These are phyloP conservation scores for Paecilomyces fulvus DNA, from an alignment of 2,329 filamentous ascomycete genomes.

Conservation along the genomic window DNA sequence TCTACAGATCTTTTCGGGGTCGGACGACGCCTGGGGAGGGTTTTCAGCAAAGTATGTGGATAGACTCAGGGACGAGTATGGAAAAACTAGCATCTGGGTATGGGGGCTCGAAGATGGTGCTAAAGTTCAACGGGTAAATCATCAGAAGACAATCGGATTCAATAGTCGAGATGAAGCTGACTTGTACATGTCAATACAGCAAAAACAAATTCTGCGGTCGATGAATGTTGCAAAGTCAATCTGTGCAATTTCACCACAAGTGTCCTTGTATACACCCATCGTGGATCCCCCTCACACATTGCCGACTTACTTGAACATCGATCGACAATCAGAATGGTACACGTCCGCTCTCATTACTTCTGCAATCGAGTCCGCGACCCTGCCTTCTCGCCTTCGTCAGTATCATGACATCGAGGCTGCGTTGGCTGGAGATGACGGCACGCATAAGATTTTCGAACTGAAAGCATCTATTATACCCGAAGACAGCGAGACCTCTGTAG, in stretches of 20 bases:
- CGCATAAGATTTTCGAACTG: conserved; percentile 68
- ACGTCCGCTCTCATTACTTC: conserved; percentile 66
- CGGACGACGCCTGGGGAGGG: conserved; percentile 75
- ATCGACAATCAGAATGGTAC: conserved; percentile 66
- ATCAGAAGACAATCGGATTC: background rate
- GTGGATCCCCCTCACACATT: conserved; percentile 50
- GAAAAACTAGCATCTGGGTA: conserved; percentile 77
- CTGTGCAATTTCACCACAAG: conserved; percentile 58
- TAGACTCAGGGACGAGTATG: conserved; percentile 77
- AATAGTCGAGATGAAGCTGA: conserved; percentile 6
- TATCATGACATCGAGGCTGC: conserved; percentile 30
- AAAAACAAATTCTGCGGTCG: conserved; percentile 56
- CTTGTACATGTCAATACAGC: conserved; percentile 16
- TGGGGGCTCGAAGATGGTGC: conserved; percentile 68
- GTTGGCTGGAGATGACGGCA: conserved; percentile 55
- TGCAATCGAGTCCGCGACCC: conserved; percentile 67
- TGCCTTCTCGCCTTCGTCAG: conserved; percentile 56
- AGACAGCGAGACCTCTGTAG: conserved; percentile 3
- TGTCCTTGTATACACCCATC: conserved; percentile 71
- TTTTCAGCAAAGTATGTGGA: conserved; percentile 68
- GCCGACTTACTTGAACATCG: conserved; percentile 51
- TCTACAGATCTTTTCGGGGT: conserved; percentile 63
- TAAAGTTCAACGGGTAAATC: conserved; percentile 46
- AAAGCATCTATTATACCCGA: conserved; percentile 52
- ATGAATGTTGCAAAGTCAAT: conserved; percentile 69